phyloP scores from a whole-genome alignment of 2,329 filamentous ascomycete species.

The Ilyonectria destructans region DNA sequence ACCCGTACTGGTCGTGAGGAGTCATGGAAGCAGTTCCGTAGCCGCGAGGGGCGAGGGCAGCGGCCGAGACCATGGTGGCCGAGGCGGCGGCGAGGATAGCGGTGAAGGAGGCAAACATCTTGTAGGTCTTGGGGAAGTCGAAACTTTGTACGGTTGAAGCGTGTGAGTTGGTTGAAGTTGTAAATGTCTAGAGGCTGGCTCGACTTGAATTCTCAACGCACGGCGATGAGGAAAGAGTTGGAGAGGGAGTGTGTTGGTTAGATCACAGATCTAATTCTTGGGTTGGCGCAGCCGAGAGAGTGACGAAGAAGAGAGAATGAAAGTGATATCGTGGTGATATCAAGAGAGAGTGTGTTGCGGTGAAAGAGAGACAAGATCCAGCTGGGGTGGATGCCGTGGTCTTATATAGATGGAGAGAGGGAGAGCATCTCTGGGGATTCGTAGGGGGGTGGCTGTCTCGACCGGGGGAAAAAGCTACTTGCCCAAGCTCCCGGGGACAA shows the following conservation, averaged over 20 bases:
- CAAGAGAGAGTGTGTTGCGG: conserved; percentile 41
- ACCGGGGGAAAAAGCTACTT: conserved; percentile 34
- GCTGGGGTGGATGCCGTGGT: conserved; percentile 37
- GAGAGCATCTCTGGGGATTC: conserved; percentile 28
- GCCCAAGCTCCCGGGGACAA: conserved; percentile 38
- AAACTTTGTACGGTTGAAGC: conserved; percentile 37
- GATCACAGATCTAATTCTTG: conserved; percentile 50
- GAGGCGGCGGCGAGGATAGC: conserved; percentile 51
- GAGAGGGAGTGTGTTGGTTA: conserved; percentile 44
- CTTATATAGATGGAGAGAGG: conserved; percentile 41
- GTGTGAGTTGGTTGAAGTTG: conserved; percentile 28
- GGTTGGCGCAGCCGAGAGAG: conserved; percentile 47
- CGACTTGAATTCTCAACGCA: conserved; percentile 49
- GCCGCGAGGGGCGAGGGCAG: conserved; percentile 47
- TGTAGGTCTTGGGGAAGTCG: conserved; percentile 35
- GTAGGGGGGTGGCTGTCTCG: conserved; percentile 26
- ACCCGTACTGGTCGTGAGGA: conserved; percentile 67
- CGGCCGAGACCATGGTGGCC: conserved; percentile 51
- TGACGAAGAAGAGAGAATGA: conserved; percentile 39
- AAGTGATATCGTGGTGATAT: conserved; percentile 38
- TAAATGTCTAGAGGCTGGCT: conserved; percentile 45
- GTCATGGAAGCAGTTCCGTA: conserved; percentile 60
- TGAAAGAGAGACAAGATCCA: conserved; percentile 22
- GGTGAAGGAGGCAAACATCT: conserved; percentile 52
- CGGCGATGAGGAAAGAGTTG: conserved; percentile 48